Percentiles rank a stretch among this genome's conserved stretches.
These are phyloP conservation scores for Nitzschia palea DNA, from an alignment of 108 stramenopile genomes.

Conservation along the genomic window DNA sequence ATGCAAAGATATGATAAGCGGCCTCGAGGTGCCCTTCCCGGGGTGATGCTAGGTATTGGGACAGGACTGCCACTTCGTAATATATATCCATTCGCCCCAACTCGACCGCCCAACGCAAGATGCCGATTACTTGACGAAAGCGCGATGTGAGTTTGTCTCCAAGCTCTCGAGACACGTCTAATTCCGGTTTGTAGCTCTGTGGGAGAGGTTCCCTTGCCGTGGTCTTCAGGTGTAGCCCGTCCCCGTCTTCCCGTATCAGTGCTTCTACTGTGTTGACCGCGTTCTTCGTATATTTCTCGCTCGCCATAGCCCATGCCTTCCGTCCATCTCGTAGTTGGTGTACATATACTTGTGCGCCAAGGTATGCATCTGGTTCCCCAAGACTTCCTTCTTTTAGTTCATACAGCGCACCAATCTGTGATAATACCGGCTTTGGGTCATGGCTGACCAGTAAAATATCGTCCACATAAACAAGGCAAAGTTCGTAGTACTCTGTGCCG, in stretches of 20 bases:
- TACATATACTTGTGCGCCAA: slow-evolving; percentile 35
- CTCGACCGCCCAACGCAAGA: slow-evolving; percentile 29
- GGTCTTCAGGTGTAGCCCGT: not conserved
- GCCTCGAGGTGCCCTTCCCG: slow-evolving; percentile 42
- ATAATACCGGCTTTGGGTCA: not conserved
- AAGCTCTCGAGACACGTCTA: slow-evolving; percentile 19
- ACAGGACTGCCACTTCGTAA: slow-evolving; percentile 30
- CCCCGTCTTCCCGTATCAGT: not conserved
- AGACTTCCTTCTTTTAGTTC: slow-evolving; percentile 34
- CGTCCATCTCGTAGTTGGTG: slow-evolving; percentile 18
- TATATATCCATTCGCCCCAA: slow-evolving; percentile 33
- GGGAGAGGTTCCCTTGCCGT: slow-evolving; percentile 9
- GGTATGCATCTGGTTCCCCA: slow-evolving; percentile 34
- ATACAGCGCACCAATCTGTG: slow-evolving; percentile 37
- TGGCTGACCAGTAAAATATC: slow-evolving; percentile 20
- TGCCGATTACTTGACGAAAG: slow-evolving; percentile 8
- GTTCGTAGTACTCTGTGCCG: slow-evolving; percentile 35
- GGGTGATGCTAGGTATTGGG: slow-evolving; percentile 34
- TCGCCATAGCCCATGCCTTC: slow-evolving; percentile 35
- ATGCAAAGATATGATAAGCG: slow-evolving; percentile 37
- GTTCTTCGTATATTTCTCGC: slow-evolving; percentile 30
- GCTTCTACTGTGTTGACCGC: slow-evolving; percentile 42
- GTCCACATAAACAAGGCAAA: slow-evolving; percentile 36
- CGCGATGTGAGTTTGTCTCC: not conserved
- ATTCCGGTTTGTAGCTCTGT: slow-evolving; percentile 20